Evolutionary conservation across 371 early-diverging fungal species (phyloP).

Genomic region (Quaeritorhiza haematococci): DNA sequence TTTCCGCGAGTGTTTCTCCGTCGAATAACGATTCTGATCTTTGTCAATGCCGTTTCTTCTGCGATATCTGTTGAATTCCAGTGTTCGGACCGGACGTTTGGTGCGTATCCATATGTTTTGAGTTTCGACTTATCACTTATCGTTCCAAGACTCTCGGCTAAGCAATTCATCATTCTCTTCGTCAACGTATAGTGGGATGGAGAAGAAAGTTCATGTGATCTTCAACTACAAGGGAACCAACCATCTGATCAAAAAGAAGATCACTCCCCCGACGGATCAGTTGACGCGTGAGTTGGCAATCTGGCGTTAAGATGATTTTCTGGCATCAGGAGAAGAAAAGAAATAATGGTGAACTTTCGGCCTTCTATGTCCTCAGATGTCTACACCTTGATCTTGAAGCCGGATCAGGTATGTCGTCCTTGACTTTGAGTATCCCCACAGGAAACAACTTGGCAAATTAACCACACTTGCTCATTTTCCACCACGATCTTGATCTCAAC

Average conservation of each 20-base stretch:
- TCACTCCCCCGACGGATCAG: conserved; percentile 32
- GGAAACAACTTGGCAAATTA: too few relatives aligned
- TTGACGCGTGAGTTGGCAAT: conserved; percentile 26
- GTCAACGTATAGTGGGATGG: too few relatives aligned
- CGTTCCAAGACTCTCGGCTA: too few relatives aligned
- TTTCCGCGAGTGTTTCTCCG: not conserved
- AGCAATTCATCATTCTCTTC: too few relatives aligned
- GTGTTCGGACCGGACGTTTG: conserved; percentile 50
- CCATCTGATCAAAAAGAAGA: conserved; percentile 33
- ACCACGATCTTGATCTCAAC: not conserved
- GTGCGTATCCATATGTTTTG: conserved; percentile 21
- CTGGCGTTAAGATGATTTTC: not conserved
- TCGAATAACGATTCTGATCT: not conserved
- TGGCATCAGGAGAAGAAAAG: not conserved
- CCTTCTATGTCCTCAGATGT: conserved; percentile 39
- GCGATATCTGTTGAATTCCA: too few relatives aligned
- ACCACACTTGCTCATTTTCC: too few relatives aligned
- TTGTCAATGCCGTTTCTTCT: too few relatives aligned
- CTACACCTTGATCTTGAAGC: conserved; percentile 83
- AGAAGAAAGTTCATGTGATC: conserved; percentile 29
- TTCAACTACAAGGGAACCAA: conserved; percentile 41
- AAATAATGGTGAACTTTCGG: not conserved
- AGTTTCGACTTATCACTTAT: too few relatives aligned
- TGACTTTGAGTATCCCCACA: too few relatives aligned
- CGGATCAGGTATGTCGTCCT: conserved; percentile 58